Conservation (phyloP, 495 filamentous ascomycete genomes). For the Bathelium albidoporum region DNA sequence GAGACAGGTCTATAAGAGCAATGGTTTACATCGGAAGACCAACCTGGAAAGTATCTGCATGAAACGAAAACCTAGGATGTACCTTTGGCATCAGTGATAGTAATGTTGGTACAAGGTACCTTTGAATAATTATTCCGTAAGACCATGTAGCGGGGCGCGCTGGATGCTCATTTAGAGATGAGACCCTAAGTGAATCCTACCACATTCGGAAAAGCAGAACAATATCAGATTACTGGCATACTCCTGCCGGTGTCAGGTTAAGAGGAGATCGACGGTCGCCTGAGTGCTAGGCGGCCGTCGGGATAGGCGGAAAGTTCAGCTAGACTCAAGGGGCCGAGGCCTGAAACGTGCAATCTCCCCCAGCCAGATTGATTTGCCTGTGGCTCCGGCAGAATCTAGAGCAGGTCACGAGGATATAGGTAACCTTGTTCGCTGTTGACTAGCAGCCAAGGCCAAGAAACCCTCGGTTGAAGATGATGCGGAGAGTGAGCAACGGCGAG, state of each 20-base stretch:
- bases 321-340: neutral
- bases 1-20: neutral
- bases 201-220: neutral
- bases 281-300: neutral
- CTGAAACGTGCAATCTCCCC: neutral
- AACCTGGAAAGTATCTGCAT: neutral
- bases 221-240: neutral
- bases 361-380: neutral
- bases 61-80: neutral
- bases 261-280: neutral
- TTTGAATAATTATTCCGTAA: slow-evolving; percentile 5
- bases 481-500: no score
- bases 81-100: neutral
- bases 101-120: neutral
- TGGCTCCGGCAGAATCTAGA: neutral
- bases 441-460: no score
- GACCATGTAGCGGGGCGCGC: neutral
- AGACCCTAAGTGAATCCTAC: neutral
- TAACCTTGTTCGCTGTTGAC: no score
- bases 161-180: neutral
- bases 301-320: slow-evolving; percentile 2
- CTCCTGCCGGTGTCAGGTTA: neutral
- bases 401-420: no score
- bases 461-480: no score
- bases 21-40: neutral